Base-by-base conservation (phyloP, 805 yeast genomes). In the Yamadazyma endophytica region DNA sequence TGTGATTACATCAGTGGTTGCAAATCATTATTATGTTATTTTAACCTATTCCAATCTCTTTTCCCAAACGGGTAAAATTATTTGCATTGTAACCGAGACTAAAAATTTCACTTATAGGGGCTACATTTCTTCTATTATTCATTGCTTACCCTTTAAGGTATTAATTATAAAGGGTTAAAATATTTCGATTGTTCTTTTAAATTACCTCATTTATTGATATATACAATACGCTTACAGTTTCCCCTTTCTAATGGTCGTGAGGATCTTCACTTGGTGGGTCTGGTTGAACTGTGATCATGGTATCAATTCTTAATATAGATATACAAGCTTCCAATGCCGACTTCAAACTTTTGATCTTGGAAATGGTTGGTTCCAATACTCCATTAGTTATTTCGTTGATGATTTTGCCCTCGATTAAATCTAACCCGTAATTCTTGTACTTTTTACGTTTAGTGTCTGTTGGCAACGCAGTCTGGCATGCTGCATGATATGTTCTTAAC, bases 261-360 rank as follows among this genome's bases (percentile, higher is more conserved):
- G 90, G 89, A 48, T 86, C 96, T 64, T 89, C 95, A 64, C 77
- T 79, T 42, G 82, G 86, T 29, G 84, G 88, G 54, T 92, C 98
- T 9, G 98, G 98, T 50, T 90, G 94, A 40, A 92, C 96, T 29
- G 87, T 85, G 52, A 92, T 90, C 95, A 90, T 89, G 30, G 99
- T 92, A 60, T 92, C 99, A 52, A 92, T 92, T 71, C 99, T 81
- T 50, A 94, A 71, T 43, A 92, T 92, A 21, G 97, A 95, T 59
- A 94, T 80, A 64, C 98, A 92, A 3, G 99, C 99, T 68, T 92
- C 99, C 46, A 92, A 75, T 5, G 98, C 97, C 38, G 94, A 82
- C 61, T 94, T 89, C 56, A 94, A 75, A 8, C 96, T 81, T 61
- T 88, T 89, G 53, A 92, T 73, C 67, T 92, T 92, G 50, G 94